Base-by-base conservation (phyloP, 345 rosid species). In the Bruguiera parviflora region DNA sequence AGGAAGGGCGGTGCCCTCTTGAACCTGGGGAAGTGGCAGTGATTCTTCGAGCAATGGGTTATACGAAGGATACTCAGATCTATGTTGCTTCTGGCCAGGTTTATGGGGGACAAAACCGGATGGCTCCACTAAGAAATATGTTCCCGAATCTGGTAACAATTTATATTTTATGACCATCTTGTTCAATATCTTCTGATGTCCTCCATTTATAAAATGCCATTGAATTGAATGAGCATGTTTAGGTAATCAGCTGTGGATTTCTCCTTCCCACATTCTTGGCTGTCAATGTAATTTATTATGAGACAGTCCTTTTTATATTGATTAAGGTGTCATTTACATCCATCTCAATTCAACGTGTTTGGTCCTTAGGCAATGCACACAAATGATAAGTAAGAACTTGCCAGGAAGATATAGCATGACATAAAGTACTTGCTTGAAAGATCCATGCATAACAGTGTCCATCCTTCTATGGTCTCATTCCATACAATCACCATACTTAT, bases 1-100 rank as follows among this genome's bases (percentile, higher is more conserved):
- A 96, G 85, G 99, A 96, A 83, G 99, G 99, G 1, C 78, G 99
- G 62, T 96, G 99, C 80, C 99, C 99, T 74, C 99, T 96, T 73
- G 99, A 92, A 80, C 99, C 99, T 27, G 99, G 90, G 67, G 99
- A 96, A 82, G 99, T 96, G 64, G 99, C 99, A 68, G 99, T 96
- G 72, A 80, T 96, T 76, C 86, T 96, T 65, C 91, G 98, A 0
- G 97, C 97, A 67, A 92, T 92, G 98, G 99, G 99, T 0, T 96
- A 96, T 84, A 96, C 98, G 7, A 96, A 96, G 83, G 96, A 86
- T 81, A 96, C 99, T 64, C 99, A 96, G 80, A 96, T 96, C 20
- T 96, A 96, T 70, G 99, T 96, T 70, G 99, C 99, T 81, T 96
- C 99, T 63, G 99, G 99, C 66, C 96, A 90, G 81, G 98, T 92